Evolutionary conservation across 345 rosid species (phyloP), one percentile per base, ranked within the genome.

Genomic region (Gossypioides kirkii): DNA sequence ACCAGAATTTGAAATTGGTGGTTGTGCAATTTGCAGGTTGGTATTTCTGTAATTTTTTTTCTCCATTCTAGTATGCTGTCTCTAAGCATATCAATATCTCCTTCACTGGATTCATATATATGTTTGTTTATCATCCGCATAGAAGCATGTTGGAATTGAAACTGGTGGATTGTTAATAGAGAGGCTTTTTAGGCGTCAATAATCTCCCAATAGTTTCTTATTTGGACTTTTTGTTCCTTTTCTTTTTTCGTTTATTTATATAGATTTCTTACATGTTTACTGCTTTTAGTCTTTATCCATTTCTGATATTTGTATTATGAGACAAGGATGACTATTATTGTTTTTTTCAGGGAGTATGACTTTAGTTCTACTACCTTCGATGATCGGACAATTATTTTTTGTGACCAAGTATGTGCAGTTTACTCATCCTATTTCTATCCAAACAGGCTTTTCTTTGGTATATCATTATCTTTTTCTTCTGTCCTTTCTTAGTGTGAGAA

Each of bases 21-120:
- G 98, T 71, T 96, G 99, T 84, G 94, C 76, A 74, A 75, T 96
- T 74, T 96, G 99, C 89, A 90, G 99, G 99, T 96, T 81, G 41
- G 84, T 74, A 71, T 69, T 59, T 76, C 53, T 54, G 46, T 8
- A 0, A 18, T 74, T 69, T 25, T 45, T 61, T 61, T 11, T 55
- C 17, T 23, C 56, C 10, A 42, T 41, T 70, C 50, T 20, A 3
- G 22, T 42, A 38, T 38, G 8, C 46, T 56, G 18, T 71, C 36
- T 65, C 32, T 70, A 11, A 10, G 53, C 6, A 43, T 28, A 43
- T 46, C 41, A 11, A 17, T 58, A 72, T 23, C 20, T 45, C 18
- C 61, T 25, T 20, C 60, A n/a, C 32, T 61, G 49, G 25, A 20
- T 38, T 11, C 32, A 46, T 61, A 50, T 73, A 28, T 47, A 10